These are phyloP conservation scores for Isochrysis galbana DNA, from an alignment of 78 protist species.

Conservation along the genomic window DNA sequence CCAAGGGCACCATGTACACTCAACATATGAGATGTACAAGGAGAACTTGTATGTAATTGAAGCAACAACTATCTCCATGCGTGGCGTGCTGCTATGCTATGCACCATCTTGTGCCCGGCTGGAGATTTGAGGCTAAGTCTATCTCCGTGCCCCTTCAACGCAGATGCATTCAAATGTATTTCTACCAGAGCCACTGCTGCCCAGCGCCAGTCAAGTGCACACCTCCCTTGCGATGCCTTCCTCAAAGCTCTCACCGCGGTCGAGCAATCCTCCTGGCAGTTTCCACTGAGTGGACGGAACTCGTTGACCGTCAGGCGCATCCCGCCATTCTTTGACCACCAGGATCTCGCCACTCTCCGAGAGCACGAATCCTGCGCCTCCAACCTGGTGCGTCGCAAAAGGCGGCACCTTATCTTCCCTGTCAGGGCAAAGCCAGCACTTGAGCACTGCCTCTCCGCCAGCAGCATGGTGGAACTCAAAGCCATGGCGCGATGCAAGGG, in stretches of 20 bases:
- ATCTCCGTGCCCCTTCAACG: too few relatives aligned
- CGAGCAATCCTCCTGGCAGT: constrained; percentile 54
- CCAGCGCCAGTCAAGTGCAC: too few relatives aligned
- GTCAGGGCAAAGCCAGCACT: constrained; percentile 30
- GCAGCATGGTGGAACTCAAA: constrained; percentile 44
- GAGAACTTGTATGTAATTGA: too few relatives aligned
- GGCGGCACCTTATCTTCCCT: neutral
- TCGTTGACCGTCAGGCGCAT: neutral
- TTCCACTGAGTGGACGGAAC: neutral
- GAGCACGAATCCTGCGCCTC: constrained; percentile 34
- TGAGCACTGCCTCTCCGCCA: constrained; percentile 22
- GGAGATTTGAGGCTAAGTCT: too few relatives aligned
- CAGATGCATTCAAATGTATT: too few relatives aligned
- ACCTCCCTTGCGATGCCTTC: neutral
- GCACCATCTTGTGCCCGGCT: too few relatives aligned
- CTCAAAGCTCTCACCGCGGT: constrained; percentile 29
- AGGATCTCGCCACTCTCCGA: neutral
- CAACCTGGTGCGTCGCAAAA: constrained; percentile 30
- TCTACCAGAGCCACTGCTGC: too few relatives aligned
- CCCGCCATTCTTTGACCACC: constrained; percentile 20
- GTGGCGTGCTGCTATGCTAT: too few relatives aligned
- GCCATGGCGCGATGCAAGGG: neutral
- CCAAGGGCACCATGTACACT: too few relatives aligned
- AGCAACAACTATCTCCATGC: too few relatives aligned
- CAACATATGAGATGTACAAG: too few relatives aligned